Conservation (phyloP, 345 rosid genomes). For the Citrus glauca region DNA sequence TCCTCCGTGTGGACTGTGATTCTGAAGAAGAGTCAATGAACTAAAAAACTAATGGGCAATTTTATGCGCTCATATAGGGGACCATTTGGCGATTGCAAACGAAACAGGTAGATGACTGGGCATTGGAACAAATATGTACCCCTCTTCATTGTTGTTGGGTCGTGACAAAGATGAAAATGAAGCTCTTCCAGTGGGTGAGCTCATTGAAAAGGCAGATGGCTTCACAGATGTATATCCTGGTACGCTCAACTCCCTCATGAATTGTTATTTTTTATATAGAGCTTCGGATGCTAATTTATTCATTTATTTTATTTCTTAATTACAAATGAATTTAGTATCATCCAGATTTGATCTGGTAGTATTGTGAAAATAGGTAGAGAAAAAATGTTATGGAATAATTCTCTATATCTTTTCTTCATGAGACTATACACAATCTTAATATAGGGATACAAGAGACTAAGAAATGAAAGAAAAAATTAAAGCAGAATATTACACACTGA, state of each 20-base stretch:
- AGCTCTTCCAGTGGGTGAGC: slow-evolving; percentile 77
- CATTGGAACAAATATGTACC: slow-evolving; percentile 96
- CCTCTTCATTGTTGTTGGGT: slow-evolving; percentile 82
- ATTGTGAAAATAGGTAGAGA: no score
- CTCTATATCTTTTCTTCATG: no score
- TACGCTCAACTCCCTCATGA: slow-evolving; percentile 14
- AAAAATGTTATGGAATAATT: no score
- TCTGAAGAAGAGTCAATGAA: neutral
- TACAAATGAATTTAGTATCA: neutral
- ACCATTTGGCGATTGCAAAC: slow-evolving; percentile 93
- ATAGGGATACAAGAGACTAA: no score
- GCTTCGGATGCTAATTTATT: neutral
- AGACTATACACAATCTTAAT: no score
- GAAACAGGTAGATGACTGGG: slow-evolving; percentile 98
- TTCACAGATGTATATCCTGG: slow-evolving; percentile 97
- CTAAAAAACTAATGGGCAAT: neutral
- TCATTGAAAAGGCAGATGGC: slow-evolving; percentile 92
- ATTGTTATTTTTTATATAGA: neutral
- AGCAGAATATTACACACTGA: no score
- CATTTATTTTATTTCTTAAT: neutral
- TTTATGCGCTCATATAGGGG: slow-evolving; percentile 48
- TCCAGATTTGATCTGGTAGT: no score
- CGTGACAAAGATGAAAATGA: slow-evolving; percentile 63
- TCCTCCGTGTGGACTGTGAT: neutral
- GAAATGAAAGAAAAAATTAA: no score